phyloP scores from a whole-genome alignment of 805 yeast species.

The Wickerhamiella musiphila region DNA sequence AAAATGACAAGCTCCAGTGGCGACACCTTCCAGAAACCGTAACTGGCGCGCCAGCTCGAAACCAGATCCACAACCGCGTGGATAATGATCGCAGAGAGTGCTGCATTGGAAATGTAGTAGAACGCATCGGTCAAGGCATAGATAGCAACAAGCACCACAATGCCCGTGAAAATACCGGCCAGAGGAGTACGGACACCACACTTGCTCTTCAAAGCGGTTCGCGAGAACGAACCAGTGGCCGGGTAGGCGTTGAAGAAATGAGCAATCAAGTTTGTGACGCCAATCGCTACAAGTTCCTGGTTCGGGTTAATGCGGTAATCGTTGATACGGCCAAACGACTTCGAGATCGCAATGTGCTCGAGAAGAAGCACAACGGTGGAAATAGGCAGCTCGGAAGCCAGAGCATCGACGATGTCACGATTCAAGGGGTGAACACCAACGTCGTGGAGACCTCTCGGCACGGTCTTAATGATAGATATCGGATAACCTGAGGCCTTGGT shows the following conservation, averaged over 20 bases:
- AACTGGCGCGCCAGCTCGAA: slow-evolving; percentile 32
- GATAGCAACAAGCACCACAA: slow-evolving; percentile 70
- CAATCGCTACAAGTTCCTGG: slow-evolving; percentile 88
- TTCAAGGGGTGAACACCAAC: slow-evolving; percentile 61
- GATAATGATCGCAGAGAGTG: slow-evolving; percentile 72
- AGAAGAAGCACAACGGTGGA: slow-evolving; percentile 65
- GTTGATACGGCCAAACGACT: slow-evolving; percentile 82
- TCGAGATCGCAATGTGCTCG: slow-evolving; percentile 87
- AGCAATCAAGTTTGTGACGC: slow-evolving; percentile 77
- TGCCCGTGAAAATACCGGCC: slow-evolving; percentile 82
- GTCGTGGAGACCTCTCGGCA: slow-evolving; percentile 66
- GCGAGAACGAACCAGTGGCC: slow-evolving; percentile 87
- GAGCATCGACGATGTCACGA: slow-evolving; percentile 33
- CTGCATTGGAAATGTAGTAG: slow-evolving; percentile 80
- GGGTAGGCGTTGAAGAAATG: slow-evolving; percentile 90
- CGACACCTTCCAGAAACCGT: slow-evolving; percentile 47
- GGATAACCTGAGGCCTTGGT: slow-evolving; percentile 25
- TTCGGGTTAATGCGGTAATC: slow-evolving; percentile 84
- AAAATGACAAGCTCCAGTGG: slow-evolving; percentile 66
- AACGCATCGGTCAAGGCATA: slow-evolving; percentile 72
- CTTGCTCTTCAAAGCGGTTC: slow-evolving; percentile 86
- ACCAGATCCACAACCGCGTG: slow-evolving; percentile 83
- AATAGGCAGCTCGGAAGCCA: slow-evolving; percentile 73
- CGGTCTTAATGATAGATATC: slow-evolving; percentile 51
- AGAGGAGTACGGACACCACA: slow-evolving; percentile 92